Conservation (phyloP, 2,329 filamentous ascomycete species). For the Septoria petroselini region DNA sequence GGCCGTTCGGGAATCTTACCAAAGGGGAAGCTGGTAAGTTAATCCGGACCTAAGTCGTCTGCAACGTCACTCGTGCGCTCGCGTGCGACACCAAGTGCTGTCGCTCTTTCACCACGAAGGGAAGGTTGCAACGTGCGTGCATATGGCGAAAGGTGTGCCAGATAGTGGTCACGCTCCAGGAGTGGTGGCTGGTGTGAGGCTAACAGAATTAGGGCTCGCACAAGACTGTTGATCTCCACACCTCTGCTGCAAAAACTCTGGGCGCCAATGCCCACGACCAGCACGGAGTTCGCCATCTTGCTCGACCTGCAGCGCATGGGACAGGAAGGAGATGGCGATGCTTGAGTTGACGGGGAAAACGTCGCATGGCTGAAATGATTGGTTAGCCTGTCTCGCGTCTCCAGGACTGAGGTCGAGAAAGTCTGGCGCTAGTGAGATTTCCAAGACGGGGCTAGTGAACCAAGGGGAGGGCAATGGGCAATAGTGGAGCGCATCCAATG, state of each 20-base stretch:
- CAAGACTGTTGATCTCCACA: conserved; percentile 9
- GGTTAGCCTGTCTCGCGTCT: not conserved
- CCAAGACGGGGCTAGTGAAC: conserved; percentile 6
- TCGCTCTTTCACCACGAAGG: conserved; percentile 10
- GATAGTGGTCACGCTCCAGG: not conserved
- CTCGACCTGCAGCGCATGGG: conserved; percentile 2
- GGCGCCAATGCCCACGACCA: conserved; percentile 6
- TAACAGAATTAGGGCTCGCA: conserved; percentile 8
- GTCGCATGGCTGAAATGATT: not conserved
- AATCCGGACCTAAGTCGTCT: not conserved
- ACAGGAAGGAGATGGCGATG: conserved; percentile 1
- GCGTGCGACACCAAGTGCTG: not conserved
- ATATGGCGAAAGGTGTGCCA: conserved; percentile 4
- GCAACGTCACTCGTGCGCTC: conserved; percentile 2
- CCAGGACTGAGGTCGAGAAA: conserved; percentile 2
- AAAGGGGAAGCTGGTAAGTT: conserved; percentile 5
- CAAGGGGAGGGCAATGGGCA: too few species aligned
- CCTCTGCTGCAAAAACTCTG: not conserved
- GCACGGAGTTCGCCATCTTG: conserved; percentile 8
- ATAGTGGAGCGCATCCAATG: not conserved
- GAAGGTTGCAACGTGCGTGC: conserved; percentile 9
- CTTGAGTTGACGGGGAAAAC: conserved; percentile 1
- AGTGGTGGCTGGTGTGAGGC: conserved; percentile 4
- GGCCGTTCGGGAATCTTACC: conserved; percentile 4
- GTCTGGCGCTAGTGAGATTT: conserved; percentile 3